phyloP scores from a whole-genome alignment of 805 yeast genomes.

The Wickerhamomyces queroliae region DNA sequence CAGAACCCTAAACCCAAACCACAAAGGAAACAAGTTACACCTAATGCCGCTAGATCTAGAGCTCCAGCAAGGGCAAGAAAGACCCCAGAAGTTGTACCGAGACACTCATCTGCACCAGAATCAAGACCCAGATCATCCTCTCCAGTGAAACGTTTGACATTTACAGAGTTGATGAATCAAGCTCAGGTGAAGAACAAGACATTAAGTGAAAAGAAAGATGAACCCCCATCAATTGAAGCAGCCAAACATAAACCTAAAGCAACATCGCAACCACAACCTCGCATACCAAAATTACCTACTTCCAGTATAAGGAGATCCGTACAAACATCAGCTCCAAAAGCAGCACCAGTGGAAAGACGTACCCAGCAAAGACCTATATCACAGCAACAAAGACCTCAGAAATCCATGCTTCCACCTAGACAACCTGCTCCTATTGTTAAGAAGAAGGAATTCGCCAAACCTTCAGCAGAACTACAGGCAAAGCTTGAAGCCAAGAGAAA shows the following conservation, averaged over 20 bases:
- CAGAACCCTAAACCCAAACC: constrained; percentile 6
- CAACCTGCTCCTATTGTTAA: background rate
- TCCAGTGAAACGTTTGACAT: constrained; percentile 40
- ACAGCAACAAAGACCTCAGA: too few species aligned
- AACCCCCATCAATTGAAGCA: constrained; percentile 6
- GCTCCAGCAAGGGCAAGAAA: constrained; percentile 16
- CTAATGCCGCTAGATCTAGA: constrained; percentile 4
- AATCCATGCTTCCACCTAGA: too few species aligned
- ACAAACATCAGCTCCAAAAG: background rate
- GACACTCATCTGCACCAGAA: background rate
- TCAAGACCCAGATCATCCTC: constrained; percentile 1
- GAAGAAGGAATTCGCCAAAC: constrained; percentile 41
- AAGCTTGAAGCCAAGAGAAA: constrained; percentile 32
- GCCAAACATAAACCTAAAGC: constrained; percentile 4
- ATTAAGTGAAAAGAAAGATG: constrained; percentile 12
- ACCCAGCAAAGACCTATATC: background rate
- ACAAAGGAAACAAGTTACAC: constrained; percentile 3
- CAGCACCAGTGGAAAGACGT: background rate
- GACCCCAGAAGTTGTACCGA: background rate
- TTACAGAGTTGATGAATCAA: constrained; percentile 51
- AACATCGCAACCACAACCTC: background rate
- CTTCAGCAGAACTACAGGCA: constrained; percentile 47
- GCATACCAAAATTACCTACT: background rate
- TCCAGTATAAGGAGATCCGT: background rate
- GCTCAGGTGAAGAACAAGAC: constrained; percentile 36